Evolutionary conservation across 1,284 basidiomycete species (phyloP), one percentile per base, ranked within the genome.

Genomic region (Cryptococcus sp.): DNA sequence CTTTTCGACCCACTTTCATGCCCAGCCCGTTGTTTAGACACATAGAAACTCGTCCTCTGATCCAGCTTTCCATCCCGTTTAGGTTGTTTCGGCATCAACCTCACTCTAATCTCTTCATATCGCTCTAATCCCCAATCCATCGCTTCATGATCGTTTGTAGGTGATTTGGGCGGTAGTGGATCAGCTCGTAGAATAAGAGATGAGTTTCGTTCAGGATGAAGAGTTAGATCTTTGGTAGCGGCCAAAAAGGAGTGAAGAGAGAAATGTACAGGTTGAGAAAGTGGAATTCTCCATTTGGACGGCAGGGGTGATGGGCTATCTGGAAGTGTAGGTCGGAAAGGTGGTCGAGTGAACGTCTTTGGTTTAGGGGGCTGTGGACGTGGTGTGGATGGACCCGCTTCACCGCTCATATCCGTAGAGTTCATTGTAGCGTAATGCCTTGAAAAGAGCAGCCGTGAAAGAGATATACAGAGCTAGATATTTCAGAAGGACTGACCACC

Each of bases 201-300:
- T 11, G 73, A 73, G 57, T 76, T 73, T 7, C 71, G 67, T 56
- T 78, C 76, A 1, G 76, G 74, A 57, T 77, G 74, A 3, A 71
- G 57, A 8, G 63, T 55, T 5, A 71, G 64, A 30, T 67, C 61
- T 50, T 68, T 66, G 36, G 71, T 58, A 0, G 66, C 66, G 1
- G 65, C 50, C 33, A 73, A 56, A 56, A 73, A 75, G 37, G 61
- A 50, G 38, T 61, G 50, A 14, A 67, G 59, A 11, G 60, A 55
- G 54, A 73, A 74, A 56, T 73, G 66, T 32, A 53, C 52, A 30
- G 33, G n/a, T 30, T 53, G 52, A n/a, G 52, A 47, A 36, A 38
- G 34, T 30, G 36, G 13, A 6, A 13, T 13, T 5, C 47, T 49
- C 47, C 47, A 49, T n/a, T 13, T 11, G 8, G 10, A 14, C 8